Evolutionary conservation across 352 stramenopile genomes (phyloP).

Genomic region (Globisporangium parvum): DNA sequence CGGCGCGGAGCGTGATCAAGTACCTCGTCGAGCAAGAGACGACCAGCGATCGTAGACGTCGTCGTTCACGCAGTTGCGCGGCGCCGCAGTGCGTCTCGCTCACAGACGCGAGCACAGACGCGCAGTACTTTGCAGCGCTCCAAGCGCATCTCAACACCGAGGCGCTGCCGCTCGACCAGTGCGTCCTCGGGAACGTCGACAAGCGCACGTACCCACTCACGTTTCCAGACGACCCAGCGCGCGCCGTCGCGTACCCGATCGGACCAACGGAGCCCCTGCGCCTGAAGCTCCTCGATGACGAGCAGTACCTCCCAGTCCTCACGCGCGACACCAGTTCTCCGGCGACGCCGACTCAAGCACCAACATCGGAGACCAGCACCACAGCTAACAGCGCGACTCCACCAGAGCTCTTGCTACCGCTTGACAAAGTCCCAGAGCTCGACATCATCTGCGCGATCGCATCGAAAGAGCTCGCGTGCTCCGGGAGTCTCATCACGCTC

Average conservation of each 20-base stretch:
- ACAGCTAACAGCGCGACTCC: too few relatives aligned
- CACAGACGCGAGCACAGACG: slow-evolving; percentile 7
- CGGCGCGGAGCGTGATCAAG: slow-evolving; percentile 31
- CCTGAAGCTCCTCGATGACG: not conserved
- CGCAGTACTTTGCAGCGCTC: slow-evolving; percentile 9
- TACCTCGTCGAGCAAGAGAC: slow-evolving; percentile 21
- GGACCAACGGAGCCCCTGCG: slow-evolving; percentile 1
- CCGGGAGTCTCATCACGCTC: slow-evolving; percentile 55
- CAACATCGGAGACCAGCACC: too few relatives aligned
- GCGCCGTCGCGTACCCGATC: not conserved
- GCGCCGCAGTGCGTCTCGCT: slow-evolving; percentile 5
- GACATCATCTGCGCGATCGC: slow-evolving; percentile 58
- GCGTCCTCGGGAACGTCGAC: slow-evolving; percentile 8
- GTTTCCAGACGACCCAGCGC: slow-evolving; percentile 3
- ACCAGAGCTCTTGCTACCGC: not conserved
- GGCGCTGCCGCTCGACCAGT: slow-evolving; percentile 7
- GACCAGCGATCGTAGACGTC: too few relatives aligned
- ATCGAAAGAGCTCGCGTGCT: slow-evolving; percentile 46
- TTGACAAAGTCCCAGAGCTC: slow-evolving; percentile 5
- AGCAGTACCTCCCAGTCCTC: not conserved
- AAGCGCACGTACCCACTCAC: slow-evolving; percentile 6
- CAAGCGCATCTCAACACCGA: slow-evolving; percentile 3
- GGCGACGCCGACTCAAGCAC: too few relatives aligned
- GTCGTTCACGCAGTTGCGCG: too few relatives aligned
- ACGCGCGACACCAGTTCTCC: not conserved